Percentiles rank a stretch among this genome's conserved stretches.
Evolutionary conservation across 805 yeast species (phyloP).

Genomic region (Candida nonsorbophila): DNA sequence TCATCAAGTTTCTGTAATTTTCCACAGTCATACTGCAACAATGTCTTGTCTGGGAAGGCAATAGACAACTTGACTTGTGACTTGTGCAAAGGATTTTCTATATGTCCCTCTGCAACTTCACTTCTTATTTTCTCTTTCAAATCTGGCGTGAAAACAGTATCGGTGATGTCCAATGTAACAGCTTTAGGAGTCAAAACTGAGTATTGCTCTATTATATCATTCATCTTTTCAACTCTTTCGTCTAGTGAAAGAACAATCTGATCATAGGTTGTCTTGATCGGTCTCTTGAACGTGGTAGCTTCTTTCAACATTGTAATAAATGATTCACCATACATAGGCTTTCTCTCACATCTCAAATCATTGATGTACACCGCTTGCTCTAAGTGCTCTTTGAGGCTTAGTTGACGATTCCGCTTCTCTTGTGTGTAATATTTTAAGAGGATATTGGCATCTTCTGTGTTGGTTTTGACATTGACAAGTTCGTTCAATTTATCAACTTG

Average conservation of each 20-base stretch:
- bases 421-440: conserved; percentile 57
- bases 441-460: conserved; percentile 19
- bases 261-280: conserved; percentile 10
- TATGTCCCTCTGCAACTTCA: conserved; percentile 28
- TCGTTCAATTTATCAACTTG: conserved; percentile 40
- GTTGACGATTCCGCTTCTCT: conserved; percentile 47
- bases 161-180: conserved; percentile 68
- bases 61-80: conserved; percentile 83
- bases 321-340: conserved; percentile 67
- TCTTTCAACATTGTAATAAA: conserved; percentile 37
- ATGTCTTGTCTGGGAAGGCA: conserved; percentile 92
- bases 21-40: conserved; percentile 94
- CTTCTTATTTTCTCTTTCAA: conserved; percentile 26
- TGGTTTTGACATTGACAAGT: conserved; percentile 16
- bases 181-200: conserved; percentile 87
- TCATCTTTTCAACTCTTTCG: conserved; percentile 28
- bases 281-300: conserved; percentile 5
- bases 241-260: conserved; percentile 20
- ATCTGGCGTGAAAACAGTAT: conserved; percentile 39
- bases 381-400: conserved; percentile 46
- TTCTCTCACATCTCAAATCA: conserved; percentile 53
- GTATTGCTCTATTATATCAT: conserved; percentile 59
- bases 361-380: conserved; percentile 61
- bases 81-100: conserved; percentile 63
- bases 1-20: conserved; percentile 81